Conservation (phyloP, 2,329 filamentous ascomycete genomes). For the Beauveria scarabaeidicola region DNA sequence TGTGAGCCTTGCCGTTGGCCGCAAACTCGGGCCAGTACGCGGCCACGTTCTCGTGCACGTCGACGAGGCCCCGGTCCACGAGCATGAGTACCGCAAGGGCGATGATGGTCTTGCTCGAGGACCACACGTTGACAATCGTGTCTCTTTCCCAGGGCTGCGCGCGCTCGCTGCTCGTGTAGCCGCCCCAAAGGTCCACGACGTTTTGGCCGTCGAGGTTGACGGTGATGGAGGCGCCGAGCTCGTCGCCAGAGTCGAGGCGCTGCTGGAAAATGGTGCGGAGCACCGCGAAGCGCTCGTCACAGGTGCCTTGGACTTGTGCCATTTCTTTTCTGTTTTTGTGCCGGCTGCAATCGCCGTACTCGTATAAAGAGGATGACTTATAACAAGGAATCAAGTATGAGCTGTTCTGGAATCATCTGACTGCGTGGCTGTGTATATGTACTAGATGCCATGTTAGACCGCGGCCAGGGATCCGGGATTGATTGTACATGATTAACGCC, state of each 20-base stretch:
- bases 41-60: constrained; percentile 28
- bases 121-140: constrained; percentile 33
- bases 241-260: constrained; percentile 28
- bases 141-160: constrained; percentile 29
- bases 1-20: constrained; percentile 30
- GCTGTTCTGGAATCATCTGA: not conserved
- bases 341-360: not conserved
- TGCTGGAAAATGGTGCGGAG: constrained; percentile 27
- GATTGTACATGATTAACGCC: not conserved
- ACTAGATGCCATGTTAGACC: not conserved
- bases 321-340: constrained; percentile 5
- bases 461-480: not conserved
- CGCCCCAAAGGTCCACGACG: constrained; percentile 38
- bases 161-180: constrained; percentile 23
- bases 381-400: not conserved
- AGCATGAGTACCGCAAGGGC: constrained; percentile 21
- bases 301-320: constrained; percentile 25
- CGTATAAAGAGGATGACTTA: not conserved
- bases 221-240: constrained; percentile 36
- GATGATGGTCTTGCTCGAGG: constrained; percentile 27
- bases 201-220: constrained; percentile 32
- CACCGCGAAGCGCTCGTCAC: constrained; percentile 26
- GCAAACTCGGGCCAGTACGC: constrained; percentile 40
- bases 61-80: constrained; percentile 29
- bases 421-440: not conserved